Evolutionary conservation across 2,329 filamentous ascomycete species (phyloP).

Genomic region (Ophiostoma tasmaniense): DNA sequence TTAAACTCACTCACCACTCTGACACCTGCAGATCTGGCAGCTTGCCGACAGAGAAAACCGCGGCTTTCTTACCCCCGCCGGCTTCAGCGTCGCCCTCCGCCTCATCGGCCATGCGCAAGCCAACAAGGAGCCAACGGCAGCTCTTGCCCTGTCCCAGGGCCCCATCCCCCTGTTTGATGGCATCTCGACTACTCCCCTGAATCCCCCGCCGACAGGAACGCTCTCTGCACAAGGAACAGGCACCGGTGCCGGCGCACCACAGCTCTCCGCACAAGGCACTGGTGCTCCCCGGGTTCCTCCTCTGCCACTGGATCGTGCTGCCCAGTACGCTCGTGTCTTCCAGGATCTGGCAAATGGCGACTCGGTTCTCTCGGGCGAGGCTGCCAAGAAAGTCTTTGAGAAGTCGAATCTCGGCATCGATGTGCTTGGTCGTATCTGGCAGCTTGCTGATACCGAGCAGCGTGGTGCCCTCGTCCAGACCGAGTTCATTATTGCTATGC

Average conservation of each 20-base stretch:
- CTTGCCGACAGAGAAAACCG: constrained; percentile 96
- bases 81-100: constrained; percentile 86
- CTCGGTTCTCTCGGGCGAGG: constrained; percentile 66
- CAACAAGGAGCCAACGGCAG: constrained; percentile 68
- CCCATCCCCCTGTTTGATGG: constrained; percentile 92
- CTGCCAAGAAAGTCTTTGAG: constrained; percentile 91
- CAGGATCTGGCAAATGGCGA: constrained; percentile 77
- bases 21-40: constrained; percentile 75
- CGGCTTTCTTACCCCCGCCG: constrained; percentile 82
- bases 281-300: constrained; percentile 70
- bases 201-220: constrained; percentile 25
- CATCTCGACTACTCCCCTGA: constrained; percentile 31
- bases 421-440: constrained; percentile 90
- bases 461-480: constrained; percentile 76
- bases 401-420: constrained; percentile 86
- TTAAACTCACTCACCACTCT: background rate
- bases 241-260: constrained; percentile 27
- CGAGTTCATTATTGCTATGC: constrained; percentile 98
- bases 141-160: constrained; percentile 75
- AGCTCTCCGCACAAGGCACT: constrained; percentile 24
- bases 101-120: constrained; percentile 95
- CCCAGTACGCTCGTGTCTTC: constrained; percentile 82
- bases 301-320: constrained; percentile 77
- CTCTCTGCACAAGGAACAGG: constrained; percentile 54
- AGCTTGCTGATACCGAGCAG: constrained; percentile 86